A percentile compares a stretch with the other conserved stretches of the same genome.
Conservation (phyloP, 805 yeast species). For the Crinitomyces ghanaensis region DNA sequence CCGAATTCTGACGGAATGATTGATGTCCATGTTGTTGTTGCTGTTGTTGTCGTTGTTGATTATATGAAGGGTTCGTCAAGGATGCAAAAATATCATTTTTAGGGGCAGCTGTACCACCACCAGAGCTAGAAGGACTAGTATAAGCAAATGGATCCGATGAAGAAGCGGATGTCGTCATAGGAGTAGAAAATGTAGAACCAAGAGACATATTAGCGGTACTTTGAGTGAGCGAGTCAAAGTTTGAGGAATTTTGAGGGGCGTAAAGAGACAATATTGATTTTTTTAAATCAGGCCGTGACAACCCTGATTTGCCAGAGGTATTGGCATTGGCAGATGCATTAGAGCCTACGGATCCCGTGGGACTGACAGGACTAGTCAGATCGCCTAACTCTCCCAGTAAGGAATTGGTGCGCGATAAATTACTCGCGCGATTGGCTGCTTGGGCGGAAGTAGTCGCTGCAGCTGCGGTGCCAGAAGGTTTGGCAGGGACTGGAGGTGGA, state of each 20-base stretch:
- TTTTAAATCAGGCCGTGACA: slow-evolving; percentile 70
- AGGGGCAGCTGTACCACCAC: too few relatives aligned
- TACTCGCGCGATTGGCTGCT: slow-evolving; percentile 6
- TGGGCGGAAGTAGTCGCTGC: slow-evolving; percentile 9
- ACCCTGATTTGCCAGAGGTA: slow-evolving; percentile 12
- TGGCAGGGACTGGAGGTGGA: background rate
- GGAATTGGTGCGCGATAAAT: too few relatives aligned
- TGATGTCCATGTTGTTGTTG: too few relatives aligned
- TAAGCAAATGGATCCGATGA: too few relatives aligned
- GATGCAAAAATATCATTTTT: too few relatives aligned
- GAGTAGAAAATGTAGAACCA: slow-evolving; percentile 7
- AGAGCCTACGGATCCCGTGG: slow-evolving; percentile 3
- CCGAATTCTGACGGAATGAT: too few relatives aligned
- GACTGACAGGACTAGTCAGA: background rate
- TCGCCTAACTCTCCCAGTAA: slow-evolving; percentile 3
- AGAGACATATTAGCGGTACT: slow-evolving; percentile 12
- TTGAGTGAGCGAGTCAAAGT: slow-evolving; percentile 6
- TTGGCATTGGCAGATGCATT: slow-evolving; percentile 5
- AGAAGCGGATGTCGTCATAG: too few relatives aligned
- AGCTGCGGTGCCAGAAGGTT: background rate
- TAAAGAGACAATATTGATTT: slow-evolving; percentile 85
- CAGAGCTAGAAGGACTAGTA: too few relatives aligned
- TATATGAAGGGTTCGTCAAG: too few relatives aligned
- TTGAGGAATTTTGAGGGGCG: slow-evolving; percentile 18
- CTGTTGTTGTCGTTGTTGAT: too few relatives aligned